phyloP scores from a whole-genome alignment of 2,329 filamentous ascomycete genomes.

The Plenodomus tracheiphilus region DNA sequence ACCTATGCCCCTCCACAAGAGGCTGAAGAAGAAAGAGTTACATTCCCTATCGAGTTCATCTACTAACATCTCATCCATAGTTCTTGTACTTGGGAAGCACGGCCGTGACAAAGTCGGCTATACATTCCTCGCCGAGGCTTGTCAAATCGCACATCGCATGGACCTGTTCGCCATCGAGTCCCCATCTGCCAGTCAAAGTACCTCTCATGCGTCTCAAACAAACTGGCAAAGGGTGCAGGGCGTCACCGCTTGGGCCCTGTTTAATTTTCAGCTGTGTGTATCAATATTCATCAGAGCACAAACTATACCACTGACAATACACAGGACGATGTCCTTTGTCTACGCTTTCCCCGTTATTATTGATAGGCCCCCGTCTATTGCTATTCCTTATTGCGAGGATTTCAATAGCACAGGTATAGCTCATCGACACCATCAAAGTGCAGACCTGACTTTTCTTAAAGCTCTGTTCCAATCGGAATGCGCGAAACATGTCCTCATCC shows the following conservation, averaged over 20 bases:
- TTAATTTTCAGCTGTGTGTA: conserved; percentile 40
- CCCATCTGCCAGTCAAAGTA: neutral
- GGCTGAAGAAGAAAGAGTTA: neutral
- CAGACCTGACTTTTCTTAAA: conserved; percentile 9
- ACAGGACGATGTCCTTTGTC: conserved; percentile 26
- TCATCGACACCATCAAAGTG: neutral
- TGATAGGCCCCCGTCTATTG: conserved; percentile 23
- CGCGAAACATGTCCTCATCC: conserved; percentile 26
- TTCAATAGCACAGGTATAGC: conserved; percentile 24
- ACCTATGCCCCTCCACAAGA: neutral
- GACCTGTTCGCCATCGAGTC: conserved; percentile 20
- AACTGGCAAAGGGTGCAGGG: conserved; percentile 26
- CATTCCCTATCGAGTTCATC: neutral
- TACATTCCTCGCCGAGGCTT: conserved; percentile 32
- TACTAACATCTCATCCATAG: conserved; percentile 1
- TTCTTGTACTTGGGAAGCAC: conserved; percentile 34
- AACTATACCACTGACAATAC: neutral
- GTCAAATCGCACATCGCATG: conserved; percentile 25
- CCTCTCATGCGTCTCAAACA: neutral
- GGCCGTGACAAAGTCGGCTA: conserved; percentile 36
- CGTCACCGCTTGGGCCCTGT: conserved; percentile 34
- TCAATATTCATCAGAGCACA: neutral
- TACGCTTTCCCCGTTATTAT: conserved; percentile 29
- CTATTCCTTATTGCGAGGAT: conserved; percentile 24
- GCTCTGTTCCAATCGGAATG: conserved; percentile 35